These are phyloP conservation scores for Solanum hybrid DNA, from an alignment of 305 asterid genomes.

Conservation along the genomic window DNA sequence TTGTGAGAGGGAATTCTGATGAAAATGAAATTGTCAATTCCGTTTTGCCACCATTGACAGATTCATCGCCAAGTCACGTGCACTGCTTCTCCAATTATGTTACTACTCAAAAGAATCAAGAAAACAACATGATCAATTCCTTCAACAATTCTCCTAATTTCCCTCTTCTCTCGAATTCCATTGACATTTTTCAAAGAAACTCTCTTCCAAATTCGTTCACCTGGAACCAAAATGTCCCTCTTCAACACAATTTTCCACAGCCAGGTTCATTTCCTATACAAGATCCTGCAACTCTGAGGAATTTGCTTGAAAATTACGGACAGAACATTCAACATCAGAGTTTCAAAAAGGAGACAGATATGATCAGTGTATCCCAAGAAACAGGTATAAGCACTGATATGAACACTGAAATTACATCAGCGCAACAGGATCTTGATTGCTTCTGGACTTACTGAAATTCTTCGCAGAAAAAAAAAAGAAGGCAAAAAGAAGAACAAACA, in stretches of 20 bases:
- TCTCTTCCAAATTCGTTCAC: slow-evolving; percentile 20
- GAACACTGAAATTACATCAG: slow-evolving; percentile 36
- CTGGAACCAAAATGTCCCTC: slow-evolving; percentile 34
- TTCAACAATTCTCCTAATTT: slow-evolving; percentile 16
- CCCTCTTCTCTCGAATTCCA: slow-evolving; percentile 18
- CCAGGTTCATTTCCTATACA: slow-evolving; percentile 24
- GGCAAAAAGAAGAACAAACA: background rate
- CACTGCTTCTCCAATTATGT: slow-evolving; percentile 60
- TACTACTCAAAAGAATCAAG: slow-evolving; percentile 17
- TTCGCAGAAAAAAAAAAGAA: background rate
- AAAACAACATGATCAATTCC: slow-evolving; percentile 6
- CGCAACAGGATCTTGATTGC: slow-evolving; percentile 34
- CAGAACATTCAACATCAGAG: slow-evolving; percentile 28
- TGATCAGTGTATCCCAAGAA: slow-evolving; percentile 41
- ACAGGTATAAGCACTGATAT: slow-evolving; percentile 37
- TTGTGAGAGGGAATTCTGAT: slow-evolving; percentile 20
- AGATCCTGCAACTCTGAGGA: slow-evolving; percentile 33
- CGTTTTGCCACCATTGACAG: slow-evolving; percentile 52
- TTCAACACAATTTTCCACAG: slow-evolving; percentile 23
- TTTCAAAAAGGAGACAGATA: slow-evolving; percentile 31
- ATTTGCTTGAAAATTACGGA: slow-evolving; percentile 34
- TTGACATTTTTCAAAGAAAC: slow-evolving; percentile 20
- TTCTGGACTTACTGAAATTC: slow-evolving; percentile 35
- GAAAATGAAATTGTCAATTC: slow-evolving; percentile 22
- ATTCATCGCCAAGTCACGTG: slow-evolving; percentile 47